phyloP scores from a whole-genome alignment of 2,329 filamentous ascomycete species.

The Pseudocercospora vitis region DNA sequence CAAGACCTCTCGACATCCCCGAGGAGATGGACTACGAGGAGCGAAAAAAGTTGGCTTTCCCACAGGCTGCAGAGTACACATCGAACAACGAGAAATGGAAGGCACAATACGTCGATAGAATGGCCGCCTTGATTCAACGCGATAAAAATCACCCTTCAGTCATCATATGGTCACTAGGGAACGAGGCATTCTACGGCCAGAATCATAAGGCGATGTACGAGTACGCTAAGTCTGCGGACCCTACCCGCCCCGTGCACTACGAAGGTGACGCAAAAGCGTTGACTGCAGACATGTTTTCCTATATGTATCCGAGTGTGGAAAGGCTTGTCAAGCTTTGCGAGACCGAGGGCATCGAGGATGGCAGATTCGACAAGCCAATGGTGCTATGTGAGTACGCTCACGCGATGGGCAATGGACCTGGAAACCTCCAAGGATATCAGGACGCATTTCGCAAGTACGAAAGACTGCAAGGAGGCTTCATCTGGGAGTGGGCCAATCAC shows the following conservation, averaged over 20 bases:
- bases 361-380: slow-evolving; percentile 50
- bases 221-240: slow-evolving; percentile 57
- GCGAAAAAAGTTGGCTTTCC: slow-evolving; percentile 58
- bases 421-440: slow-evolving; percentile 63
- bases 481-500: slow-evolving; percentile 45
- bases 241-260: slow-evolving; percentile 62
- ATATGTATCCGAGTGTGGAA: slow-evolving; percentile 63
- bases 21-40: slow-evolving; percentile 58
- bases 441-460: slow-evolving; percentile 60
- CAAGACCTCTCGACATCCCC: slow-evolving; percentile 18
- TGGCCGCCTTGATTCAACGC: slow-evolving; percentile 62
- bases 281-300: slow-evolving; percentile 61
- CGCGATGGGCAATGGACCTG: slow-evolving; percentile 73
- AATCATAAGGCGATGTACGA: slow-evolving; percentile 69
- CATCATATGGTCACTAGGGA: slow-evolving; percentile 71
- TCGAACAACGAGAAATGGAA: slow-evolving; percentile 61
- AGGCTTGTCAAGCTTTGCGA: slow-evolving; percentile 49
- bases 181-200: slow-evolving; percentile 68
- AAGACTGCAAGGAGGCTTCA: slow-evolving; percentile 61
- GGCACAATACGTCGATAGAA: slow-evolving; percentile 65
- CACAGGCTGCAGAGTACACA: slow-evolving; percentile 56
- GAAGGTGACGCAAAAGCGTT: slow-evolving; percentile 62
- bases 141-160: slow-evolving; percentile 69
- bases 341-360: slow-evolving; percentile 36
- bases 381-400: slow-evolving; percentile 56